A percentile compares a stretch with the other conserved stretches of the same genome.
Conservation (phyloP, 306 rosid genomes). For the cucumber (Cucumis sativus) region Cucumber_9930_V3 NC_026657.2:13691001-13691500, state of each 20-base stretch:
- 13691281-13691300: not conserved
- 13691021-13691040: too few species aligned
- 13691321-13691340: constrained; percentile 97
- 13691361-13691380: constrained; percentile 88
- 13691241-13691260: not conserved
- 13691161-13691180: too few species aligned
- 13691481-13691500: constrained; percentile 66
- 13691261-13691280: not conserved
- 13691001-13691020: too few species aligned
- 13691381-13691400: constrained; percentile 63
- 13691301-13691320: constrained; percentile 71
- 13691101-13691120: too few species aligned
- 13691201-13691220: not conserved
- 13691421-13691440: constrained; percentile 3
- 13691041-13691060: too few species aligned
- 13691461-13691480: constrained; percentile 87
- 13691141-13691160: too few species aligned
- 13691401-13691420: not conserved
- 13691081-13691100: too few species aligned
- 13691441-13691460: constrained; percentile 94
- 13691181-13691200: too few species aligned
- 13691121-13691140: too few species aligned
- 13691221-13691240: not conserved
- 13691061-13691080: too few species aligned
- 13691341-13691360: constrained; percentile 96